Conservation (phyloP, 2,329 filamentous ascomycete species). For the Exutisphaerella laricina region DNA sequence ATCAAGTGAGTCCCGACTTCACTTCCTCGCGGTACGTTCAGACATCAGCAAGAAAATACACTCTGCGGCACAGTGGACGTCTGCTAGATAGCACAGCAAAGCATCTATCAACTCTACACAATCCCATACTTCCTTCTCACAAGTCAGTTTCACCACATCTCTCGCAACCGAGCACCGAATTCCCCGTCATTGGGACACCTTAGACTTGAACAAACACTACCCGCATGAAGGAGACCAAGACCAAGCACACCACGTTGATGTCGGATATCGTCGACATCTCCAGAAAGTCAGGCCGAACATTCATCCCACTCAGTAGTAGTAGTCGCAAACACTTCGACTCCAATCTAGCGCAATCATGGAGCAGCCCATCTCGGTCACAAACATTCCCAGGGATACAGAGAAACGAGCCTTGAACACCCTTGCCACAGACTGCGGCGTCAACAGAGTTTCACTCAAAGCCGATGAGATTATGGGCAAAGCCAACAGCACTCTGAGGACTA, state of each 20-base stretch:
- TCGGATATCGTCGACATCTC: constrained; percentile 36
- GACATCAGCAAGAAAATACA: neutral
- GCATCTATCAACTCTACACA: constrained; percentile 8
- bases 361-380: constrained; percentile 29
- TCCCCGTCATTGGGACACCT: neutral
- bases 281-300: constrained; percentile 44
- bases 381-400: constrained; percentile 24
- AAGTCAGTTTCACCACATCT: neutral
- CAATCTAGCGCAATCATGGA: constrained; percentile 44
- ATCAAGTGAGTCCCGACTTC: neutral
- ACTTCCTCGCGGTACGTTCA: neutral
- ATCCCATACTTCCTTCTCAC: neutral
- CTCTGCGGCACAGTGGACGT: constrained; percentile 7
- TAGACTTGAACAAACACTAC: neutral
- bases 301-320: constrained; percentile 42
- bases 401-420: constrained; percentile 36
- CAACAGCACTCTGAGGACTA: constrained; percentile 5
- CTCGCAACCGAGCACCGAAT: neutral
- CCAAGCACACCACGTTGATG: constrained; percentile 26
- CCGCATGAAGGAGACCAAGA: constrained; percentile 11
- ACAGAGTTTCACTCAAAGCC: constrained; percentile 10
- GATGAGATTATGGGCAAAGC: constrained; percentile 10
- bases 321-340: constrained; percentile 27
- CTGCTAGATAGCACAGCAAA: constrained; percentile 6
- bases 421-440: constrained; percentile 8